Evolutionary conservation across 2,329 filamentous ascomycete genomes (phyloP).

Genomic region (Penicillium sp.): DNA sequence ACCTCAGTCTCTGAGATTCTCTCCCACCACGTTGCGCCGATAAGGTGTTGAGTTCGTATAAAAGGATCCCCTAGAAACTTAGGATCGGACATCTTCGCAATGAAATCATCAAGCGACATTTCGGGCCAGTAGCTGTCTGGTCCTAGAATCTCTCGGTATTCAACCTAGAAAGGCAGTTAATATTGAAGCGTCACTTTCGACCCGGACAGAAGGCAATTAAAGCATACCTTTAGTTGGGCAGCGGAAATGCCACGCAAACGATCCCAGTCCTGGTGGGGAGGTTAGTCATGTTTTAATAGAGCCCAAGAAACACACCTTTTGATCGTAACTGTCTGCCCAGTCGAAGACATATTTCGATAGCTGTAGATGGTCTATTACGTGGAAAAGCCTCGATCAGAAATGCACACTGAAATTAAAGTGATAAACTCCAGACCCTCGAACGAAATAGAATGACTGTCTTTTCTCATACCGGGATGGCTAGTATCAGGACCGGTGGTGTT

Average conservation of each 20-base stretch:
- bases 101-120: conserved; percentile 8
- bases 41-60: conserved; percentile 19
- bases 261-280: neutral
- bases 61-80: conserved; percentile 13
- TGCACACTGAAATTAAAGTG: neutral
- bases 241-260: conserved; percentile 4
- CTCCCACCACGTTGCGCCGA: conserved; percentile 11
- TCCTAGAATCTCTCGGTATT: neutral
- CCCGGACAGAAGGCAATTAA: neutral
- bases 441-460: neutral
- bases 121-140: neutral
- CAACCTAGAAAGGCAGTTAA: neutral
- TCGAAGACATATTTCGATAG: conserved; percentile 3
- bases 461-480: neutral
- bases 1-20: conserved; percentile 35
- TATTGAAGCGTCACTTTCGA: neutral
- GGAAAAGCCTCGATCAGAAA: neutral
- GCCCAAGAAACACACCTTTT: neutral
- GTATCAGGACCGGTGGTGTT: neutral
- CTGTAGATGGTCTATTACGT: neutral
- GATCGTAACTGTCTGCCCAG: conserved; percentile 13
- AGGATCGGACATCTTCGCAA: conserved; percentile 13
- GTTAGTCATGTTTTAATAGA: neutral
- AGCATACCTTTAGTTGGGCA: conserved; percentile 5
- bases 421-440: neutral